Evolutionary conservation across 1,284 basidiomycete species (phyloP).

Genomic region (Omphalotus olearius): DNA sequence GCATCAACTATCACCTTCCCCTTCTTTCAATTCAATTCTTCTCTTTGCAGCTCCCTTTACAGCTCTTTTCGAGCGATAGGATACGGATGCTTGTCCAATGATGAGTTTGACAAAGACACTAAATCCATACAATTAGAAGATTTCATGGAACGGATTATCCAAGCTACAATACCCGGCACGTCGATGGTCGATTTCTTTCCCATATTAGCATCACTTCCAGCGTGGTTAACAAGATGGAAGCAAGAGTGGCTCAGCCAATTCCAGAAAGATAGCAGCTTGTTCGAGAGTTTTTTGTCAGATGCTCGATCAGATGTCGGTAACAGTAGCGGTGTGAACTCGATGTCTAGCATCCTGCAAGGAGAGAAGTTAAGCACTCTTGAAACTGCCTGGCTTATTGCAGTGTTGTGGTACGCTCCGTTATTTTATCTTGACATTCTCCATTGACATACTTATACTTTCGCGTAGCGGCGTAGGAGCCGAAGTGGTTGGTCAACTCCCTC

Average conservation of each 20-base stretch:
- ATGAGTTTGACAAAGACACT: neutral
- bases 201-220: neutral
- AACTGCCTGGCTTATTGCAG: constrained; percentile 10
- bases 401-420: constrained; percentile 4
- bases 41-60: neutral
- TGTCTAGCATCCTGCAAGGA: neutral
- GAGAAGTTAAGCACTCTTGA: constrained; percentile 1
- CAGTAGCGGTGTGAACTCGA: neutral
- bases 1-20: neutral
- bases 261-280: neutral
- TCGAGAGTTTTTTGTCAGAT: neutral
- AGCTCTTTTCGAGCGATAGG: neutral
- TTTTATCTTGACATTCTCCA: neutral
- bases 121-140: neutral
- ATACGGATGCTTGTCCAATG: neutral
- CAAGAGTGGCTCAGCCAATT: neutral
- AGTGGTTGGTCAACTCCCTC: constrained; percentile 3
- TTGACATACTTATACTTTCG: neutral
- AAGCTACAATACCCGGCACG: constrained; percentile 3
- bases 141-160: constrained; percentile 5
- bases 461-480: constrained; percentile 12
- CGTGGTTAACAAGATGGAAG: neutral
- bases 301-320: neutral
- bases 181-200: constrained; percentile 3
- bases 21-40: neutral